phyloP scores from a whole-genome alignment of 1,284 basidiomycete genomes.

The Apiotrichum veenhuisii region DNA sequence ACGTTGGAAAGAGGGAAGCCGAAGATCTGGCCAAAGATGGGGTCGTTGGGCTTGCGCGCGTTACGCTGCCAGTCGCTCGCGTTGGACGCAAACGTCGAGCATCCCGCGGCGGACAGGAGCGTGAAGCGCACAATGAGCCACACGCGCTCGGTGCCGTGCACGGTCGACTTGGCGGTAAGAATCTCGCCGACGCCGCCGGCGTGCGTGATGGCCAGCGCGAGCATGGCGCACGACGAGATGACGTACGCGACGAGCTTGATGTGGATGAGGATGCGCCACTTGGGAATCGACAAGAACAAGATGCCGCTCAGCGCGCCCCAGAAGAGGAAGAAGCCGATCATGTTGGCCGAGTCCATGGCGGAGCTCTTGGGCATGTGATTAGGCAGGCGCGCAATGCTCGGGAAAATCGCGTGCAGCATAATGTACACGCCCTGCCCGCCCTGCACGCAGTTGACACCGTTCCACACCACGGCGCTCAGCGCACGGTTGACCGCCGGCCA shows the following conservation, averaged over 20 bases:
- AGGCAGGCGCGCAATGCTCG: slow-evolving; percentile 62
- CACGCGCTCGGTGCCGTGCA: slow-evolving; percentile 45
- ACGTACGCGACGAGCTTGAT: slow-evolving; percentile 33
- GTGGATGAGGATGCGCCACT: slow-evolving; percentile 45
- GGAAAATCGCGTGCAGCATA: slow-evolving; percentile 70
- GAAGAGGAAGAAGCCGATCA: slow-evolving; percentile 76
- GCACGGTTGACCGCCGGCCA: slow-evolving; percentile 78
- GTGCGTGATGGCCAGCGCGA: slow-evolving; percentile 28
- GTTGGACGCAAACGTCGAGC: slow-evolving; percentile 58
- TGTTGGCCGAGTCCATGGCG: slow-evolving; percentile 48
- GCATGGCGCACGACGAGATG: slow-evolving; percentile 29
- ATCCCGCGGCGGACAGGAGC: slow-evolving; percentile 68
- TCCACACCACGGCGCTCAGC: slow-evolving; percentile 63
- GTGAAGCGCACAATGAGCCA: slow-evolving; percentile 61
- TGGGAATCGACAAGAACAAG: slow-evolving; percentile 72
- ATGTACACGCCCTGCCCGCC: slow-evolving; percentile 61
- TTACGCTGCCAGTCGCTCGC: slow-evolving; percentile 69
- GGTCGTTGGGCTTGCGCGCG: slow-evolving; percentile 59
- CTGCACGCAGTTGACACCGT: slow-evolving; percentile 30
- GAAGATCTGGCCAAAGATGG: slow-evolving; percentile 30
- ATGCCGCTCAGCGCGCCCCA: slow-evolving; percentile 70
- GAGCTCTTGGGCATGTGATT: slow-evolving; percentile 65
- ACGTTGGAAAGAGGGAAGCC: slow-evolving; percentile 44
- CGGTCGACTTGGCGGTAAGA: slow-evolving; percentile 69
- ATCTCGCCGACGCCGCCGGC: slow-evolving; percentile 60